These are phyloP conservation scores for Syzygium oleosum DNA, from an alignment of 345 rosid genomes.

Conservation along the genomic window DNA sequence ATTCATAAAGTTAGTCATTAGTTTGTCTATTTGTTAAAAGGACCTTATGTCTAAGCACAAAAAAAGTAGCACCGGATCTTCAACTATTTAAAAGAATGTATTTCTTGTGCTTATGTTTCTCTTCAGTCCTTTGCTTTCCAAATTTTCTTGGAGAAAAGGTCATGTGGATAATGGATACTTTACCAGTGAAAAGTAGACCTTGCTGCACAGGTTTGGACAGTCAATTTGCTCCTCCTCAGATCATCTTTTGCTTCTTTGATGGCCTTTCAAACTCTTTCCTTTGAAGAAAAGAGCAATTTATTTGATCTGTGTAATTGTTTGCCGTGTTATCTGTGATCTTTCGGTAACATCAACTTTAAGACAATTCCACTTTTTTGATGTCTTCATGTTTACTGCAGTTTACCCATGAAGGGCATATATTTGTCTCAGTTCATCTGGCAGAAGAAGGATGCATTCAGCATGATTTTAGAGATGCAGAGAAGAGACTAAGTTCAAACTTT, in stretches of 20 bases:
- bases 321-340: not conserved
- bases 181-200: not conserved
- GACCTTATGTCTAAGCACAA: not conserved
- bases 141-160: not conserved
- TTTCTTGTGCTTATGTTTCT: not conserved
- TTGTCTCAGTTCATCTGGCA: conserved; percentile 75
- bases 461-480: conserved; percentile 41
- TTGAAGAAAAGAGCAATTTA: not conserved
- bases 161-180: not conserved
- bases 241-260: not conserved
- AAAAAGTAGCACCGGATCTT: not conserved
- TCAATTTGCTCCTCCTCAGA: not conserved
- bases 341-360: not conserved
- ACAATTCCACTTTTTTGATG: not conserved
- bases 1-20: not conserved
- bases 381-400: conserved; percentile 40
- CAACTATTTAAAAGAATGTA: not conserved
- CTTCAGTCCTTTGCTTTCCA: not conserved
- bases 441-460: conserved; percentile 43
- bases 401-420: conserved; percentile 75
- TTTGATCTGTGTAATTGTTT: not conserved
- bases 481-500: conserved; percentile 37
- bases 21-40: not conserved
- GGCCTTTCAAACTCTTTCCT: not conserved
- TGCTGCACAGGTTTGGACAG: not conserved